Percentiles rank a stretch among this genome's conserved stretches.
Evolutionary conservation across 1,284 basidiomycete species (phyloP).

Genomic region (Rhodotorula sp.): DNA sequence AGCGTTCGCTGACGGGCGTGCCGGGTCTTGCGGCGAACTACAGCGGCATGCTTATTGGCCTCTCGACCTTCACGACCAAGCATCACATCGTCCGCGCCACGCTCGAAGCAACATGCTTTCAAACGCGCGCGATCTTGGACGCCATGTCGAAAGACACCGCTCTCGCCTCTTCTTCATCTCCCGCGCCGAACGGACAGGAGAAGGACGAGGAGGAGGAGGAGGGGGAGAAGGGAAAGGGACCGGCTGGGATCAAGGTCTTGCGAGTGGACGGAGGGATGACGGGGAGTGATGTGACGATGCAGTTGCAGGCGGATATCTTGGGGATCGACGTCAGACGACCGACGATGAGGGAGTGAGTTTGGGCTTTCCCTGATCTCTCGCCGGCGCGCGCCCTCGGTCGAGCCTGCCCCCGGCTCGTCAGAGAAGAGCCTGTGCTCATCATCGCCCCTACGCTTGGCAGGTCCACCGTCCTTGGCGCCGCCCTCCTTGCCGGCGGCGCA

Average conservation of each 20-base stretch:
- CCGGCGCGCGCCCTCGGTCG: background rate
- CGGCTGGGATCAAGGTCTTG: constrained; percentile 31
- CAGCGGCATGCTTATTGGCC: constrained; percentile 71
- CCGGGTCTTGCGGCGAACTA: background rate
- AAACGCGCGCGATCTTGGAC: constrained; percentile 90
- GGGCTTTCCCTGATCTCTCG: background rate
- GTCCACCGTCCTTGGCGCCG: constrained; percentile 94
- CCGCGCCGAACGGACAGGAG: background rate
- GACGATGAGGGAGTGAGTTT: constrained; percentile 88
- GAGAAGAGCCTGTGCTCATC: background rate
- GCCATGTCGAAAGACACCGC: constrained; percentile 77
- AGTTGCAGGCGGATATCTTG: constrained; percentile 85
- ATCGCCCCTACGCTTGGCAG: constrained; percentile 50
- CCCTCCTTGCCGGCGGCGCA: constrained; percentile 88
- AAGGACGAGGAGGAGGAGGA: background rate
- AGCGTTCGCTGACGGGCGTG: too few species aligned
- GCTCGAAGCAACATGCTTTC: constrained; percentile 74
- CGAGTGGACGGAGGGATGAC: constrained; percentile 49
- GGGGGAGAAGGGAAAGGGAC: constrained; percentile 3
- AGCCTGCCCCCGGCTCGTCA: background rate
- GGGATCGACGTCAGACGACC: constrained; percentile 89
- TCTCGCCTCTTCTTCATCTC: constrained; percentile 49
- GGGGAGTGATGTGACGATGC: constrained; percentile 70
- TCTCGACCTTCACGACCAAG: constrained; percentile 89
- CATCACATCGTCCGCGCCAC: constrained; percentile 78